phyloP scores from a whole-genome alignment of 495 filamentous ascomycete species.

The Neurospora sp. region DNA sequence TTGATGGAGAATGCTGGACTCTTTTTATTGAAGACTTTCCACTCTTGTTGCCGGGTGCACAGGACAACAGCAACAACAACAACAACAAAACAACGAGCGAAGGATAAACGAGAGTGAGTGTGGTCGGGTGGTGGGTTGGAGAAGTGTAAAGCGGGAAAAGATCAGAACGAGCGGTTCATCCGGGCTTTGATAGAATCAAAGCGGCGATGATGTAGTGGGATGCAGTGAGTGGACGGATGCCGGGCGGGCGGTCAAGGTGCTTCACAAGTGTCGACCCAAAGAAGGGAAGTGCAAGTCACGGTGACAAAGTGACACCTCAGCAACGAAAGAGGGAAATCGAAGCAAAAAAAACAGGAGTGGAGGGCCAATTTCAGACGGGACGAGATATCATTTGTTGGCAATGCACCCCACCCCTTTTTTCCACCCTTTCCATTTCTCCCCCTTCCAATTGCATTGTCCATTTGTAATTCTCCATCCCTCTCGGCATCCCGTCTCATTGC shows the following conservation, averaged over 20 bases:
- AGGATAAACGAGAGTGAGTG: neutral
- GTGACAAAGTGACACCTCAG: slow-evolving; percentile 3
- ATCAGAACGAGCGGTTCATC: slow-evolving; percentile 9
- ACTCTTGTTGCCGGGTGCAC: neutral
- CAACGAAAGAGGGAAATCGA: neutral
- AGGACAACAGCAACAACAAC: neutral
- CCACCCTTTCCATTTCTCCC: neutral
- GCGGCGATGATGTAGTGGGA: slow-evolving; percentile 15
- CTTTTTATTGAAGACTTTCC: neutral
- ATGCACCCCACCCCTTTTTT: neutral
- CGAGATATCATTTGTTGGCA: neutral
- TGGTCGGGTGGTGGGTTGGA: neutral
- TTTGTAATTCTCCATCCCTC: neutral
- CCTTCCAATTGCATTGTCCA: neutral
- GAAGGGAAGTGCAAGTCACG: slow-evolving; percentile 3
- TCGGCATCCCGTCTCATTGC: neutral
- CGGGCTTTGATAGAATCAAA: slow-evolving; percentile 1
- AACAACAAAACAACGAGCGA: neutral
- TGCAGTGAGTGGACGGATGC: neutral
- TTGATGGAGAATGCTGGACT: neutral
- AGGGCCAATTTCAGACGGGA: slow-evolving; percentile 6
- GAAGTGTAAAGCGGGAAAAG: neutral
- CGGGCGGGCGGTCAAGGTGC: neutral
- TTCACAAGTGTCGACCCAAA: neutral
- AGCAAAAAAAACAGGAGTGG: slow-evolving; percentile 1